phyloP scores from a whole-genome alignment of 306 rosid species.

The Astragalus glycyphyllos region DNA sequence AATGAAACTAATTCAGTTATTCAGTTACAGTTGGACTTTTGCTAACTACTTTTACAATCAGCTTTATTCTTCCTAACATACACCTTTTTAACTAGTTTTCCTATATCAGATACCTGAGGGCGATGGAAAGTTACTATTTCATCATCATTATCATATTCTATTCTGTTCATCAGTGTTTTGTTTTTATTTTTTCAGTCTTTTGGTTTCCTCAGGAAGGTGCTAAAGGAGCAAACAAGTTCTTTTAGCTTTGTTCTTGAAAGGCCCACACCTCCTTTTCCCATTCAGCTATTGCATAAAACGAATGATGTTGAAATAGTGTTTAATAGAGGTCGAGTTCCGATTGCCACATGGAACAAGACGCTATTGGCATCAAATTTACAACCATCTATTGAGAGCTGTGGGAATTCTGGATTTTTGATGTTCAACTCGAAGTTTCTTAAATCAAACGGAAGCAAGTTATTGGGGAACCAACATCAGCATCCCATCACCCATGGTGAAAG shows the following conservation, averaged over 20 bases:
- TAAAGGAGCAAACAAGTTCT: conserved; percentile 56
- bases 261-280: conserved; percentile 55
- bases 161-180: conserved; percentile 63
- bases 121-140: conserved; percentile 22
- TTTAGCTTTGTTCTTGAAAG: conserved; percentile 65
- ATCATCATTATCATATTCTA: conserved; percentile 39
- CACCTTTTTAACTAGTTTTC: too few relatives aligned
- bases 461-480: conserved; percentile 59
- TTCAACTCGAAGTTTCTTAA: conserved; percentile 79
- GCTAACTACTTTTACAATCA: too few relatives aligned
- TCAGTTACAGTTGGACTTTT: too few relatives aligned
- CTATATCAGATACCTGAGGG: background rate
- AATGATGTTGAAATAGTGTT: conserved; percentile 68
- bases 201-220: conserved; percentile 57
- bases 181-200: conserved; percentile 66
- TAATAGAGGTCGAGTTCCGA: conserved; percentile 83
- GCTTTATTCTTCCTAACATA: too few relatives aligned
- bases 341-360: conserved; percentile 78
- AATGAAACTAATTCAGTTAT: too few relatives aligned
- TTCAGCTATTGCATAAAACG: conserved; percentile 54
- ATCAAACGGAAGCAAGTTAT: conserved; percentile 61
- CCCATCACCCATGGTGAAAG: conserved; percentile 57
- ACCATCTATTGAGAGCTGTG: conserved; percentile 58
- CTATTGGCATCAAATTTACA: conserved; percentile 69
- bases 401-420: conserved; percentile 70